Evolutionary conservation across 225 moss, liverwort and hornwort genomes (phyloP).

Genomic region (Ulota crispa): DNA sequence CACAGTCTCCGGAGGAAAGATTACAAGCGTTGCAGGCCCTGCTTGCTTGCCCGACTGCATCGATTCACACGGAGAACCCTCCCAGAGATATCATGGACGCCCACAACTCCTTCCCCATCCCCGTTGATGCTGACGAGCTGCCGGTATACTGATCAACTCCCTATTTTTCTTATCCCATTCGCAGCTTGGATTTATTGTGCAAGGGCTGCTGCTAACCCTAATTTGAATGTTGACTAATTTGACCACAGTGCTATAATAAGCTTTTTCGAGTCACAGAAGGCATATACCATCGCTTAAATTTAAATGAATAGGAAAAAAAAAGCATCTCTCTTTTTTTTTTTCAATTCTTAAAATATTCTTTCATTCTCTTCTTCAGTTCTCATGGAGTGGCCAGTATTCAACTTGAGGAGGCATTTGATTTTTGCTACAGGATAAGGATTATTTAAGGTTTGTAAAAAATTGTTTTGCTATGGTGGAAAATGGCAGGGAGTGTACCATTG

Average conservation of each 20-base stretch:
- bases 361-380: not conserved
- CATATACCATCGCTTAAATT: too few species aligned
- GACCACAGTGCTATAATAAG: too few species aligned
- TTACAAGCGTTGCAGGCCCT: slow-evolving; percentile 72
- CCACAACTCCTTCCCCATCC: slow-evolving; percentile 69
- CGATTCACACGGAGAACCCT: slow-evolving; percentile 65
- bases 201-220: not conserved
- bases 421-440: not conserved
- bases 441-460: not conserved
- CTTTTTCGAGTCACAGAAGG: too few species aligned
- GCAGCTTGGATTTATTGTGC: not conserved
- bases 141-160: slow-evolving; percentile 26
- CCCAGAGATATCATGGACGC: slow-evolving; percentile 62
- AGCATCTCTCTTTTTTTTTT: too few species aligned
- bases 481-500: slow-evolving; percentile 76
- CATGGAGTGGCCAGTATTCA: not conserved
- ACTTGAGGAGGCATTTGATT: not conserved
- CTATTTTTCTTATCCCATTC: not conserved
- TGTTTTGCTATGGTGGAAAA: slow-evolving; percentile 1
- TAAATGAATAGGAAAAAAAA: too few species aligned
- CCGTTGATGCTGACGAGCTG: slow-evolving; percentile 44
- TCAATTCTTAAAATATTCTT: too few species aligned
- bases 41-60: slow-evolving; percentile 72
- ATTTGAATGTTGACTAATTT: too few species aligned
- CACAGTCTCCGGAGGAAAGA: slow-evolving; percentile 63